Evolutionary conservation across 805 yeast species (phyloP), one percentile per base, ranked within the genome.

Genomic region (Candida ulmi): DNA sequence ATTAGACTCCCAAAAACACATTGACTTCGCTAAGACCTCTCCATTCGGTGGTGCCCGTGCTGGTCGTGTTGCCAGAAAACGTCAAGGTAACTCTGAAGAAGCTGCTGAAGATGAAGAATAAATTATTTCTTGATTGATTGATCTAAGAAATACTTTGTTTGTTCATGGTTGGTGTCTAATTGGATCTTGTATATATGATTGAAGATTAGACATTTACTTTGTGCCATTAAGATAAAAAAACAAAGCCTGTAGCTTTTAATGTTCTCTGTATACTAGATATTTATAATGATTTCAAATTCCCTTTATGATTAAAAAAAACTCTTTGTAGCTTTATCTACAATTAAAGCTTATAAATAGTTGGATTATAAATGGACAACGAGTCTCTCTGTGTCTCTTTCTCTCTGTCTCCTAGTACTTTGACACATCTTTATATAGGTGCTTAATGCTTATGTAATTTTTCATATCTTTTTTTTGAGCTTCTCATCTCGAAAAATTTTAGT

Each of bases 1-100:
- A 81, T 85, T 93, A 70, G 99, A 93, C 79, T 90, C 99, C 58
- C 99, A 93, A 78, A 93, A 93, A 86, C 98, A 93, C 88, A 88
- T 93, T 76, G 98, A 93, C 83, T 93, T 91, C 65, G 95, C 99
- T 64, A 84, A 93, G 70, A 88, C 87, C 72, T 93, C 99, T 59
- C 99, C 99, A 73, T 91, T 87, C 90, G 99, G 99, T 74, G 99
- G 99, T 78, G 99, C 96, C 63, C 91, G 99, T 80, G 95, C 99
- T 61, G 99, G 99, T 72, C 93, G 99, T 83, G 95, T 88, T 67
- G 95, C 93, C 83, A 88, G 98, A 74, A 60, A 74, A 68, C 60
- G 60, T 58, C 79, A 72, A 66, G 72, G 66, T 62, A 74, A 44
- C 37, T 47, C 45, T 44, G 43, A 27, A 25, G 83, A 69, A 52